Conservation (phyloP, 805 yeast species). For the Saturnispora saitoi region DNA sequence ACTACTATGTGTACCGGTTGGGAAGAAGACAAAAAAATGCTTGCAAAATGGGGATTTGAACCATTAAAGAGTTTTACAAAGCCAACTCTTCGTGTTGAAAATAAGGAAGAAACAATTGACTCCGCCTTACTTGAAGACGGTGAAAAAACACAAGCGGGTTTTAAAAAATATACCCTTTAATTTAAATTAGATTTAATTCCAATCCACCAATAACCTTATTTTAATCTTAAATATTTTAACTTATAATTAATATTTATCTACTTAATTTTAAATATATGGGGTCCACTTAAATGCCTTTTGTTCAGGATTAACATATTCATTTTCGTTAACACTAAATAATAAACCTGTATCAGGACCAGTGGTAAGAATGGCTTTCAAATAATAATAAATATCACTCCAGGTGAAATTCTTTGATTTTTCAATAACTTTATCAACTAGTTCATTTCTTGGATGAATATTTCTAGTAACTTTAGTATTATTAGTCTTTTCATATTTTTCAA, state of each 20-base stretch:
- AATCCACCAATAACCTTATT: background rate
- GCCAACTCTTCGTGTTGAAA: background rate
- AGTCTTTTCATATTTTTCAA: conserved; percentile 32
- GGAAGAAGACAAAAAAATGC: conserved; percentile 70
- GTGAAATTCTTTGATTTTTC: conserved; percentile 27
- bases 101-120: background rate
- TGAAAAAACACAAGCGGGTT: background rate
- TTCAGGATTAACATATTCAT: conserved; percentile 39
- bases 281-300: conserved; percentile 39
- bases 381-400: conserved; percentile 29
- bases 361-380: conserved; percentile 29
- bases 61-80: conserved; percentile 16
- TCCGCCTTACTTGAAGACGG: background rate
- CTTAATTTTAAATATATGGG: conserved; percentile 15
- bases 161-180: background rate
- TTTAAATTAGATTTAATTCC: background rate
- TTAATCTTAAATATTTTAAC: background rate
- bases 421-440: conserved; percentile 27
- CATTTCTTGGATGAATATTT: conserved; percentile 27
- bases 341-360: conserved; percentile 36
- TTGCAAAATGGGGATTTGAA: conserved; percentile 53
- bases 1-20: conserved; percentile 80
- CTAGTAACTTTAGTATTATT: conserved; percentile 30
- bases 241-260: background rate
- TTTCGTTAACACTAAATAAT: conserved; percentile 26